Evolutionary conservation across 441 rosid genomes (phyloP), one percentile per base, ranked within the genome.

Genomic region (Pelargonium australe): DNA sequence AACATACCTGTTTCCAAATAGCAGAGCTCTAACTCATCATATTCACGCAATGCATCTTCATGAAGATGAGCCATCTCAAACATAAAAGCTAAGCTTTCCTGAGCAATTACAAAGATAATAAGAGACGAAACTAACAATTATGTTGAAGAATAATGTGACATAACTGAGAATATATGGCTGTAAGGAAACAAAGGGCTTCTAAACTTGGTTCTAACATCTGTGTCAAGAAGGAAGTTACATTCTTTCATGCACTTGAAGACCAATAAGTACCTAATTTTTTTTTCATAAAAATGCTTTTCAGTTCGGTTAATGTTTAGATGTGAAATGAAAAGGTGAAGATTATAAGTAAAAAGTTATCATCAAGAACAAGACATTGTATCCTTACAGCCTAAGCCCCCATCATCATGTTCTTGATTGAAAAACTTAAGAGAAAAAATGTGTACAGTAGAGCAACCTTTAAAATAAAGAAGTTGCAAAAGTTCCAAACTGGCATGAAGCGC

Each of bases 71-170:
- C 91, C 93, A 95, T 90, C 81, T 95, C 99, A 83, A 95, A 90
- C 85, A 92, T 90, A 84, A 95, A 95, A 68, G 99, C 99, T 85
- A 95, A 81, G 84, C 98, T 95, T 88, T 95, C 99, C 99, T 95
- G 91, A 70, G 68, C 77, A 45, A 41, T 76, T 53, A 61, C 72
- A 37, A 64, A 69, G 75, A 68, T 45, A 70, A 69, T 64, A 64
- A 69, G 16, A 45, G 25, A 57, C 73, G 63, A 70, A 70, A 65
- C 5, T 40, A 64, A 17, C 65, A 55, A 57, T 40, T 63, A 67
- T 55, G 66, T 69, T 64, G 23, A 69, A 67, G 44, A 70, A 66
- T 44, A 64, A 66, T 72, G 45, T 58, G 12, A 63, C 34, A 45
- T 62, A 72, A 70, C 73, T 49, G n/a, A 63, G 66, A 43, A 60